Evolutionary conservation across 768 basidiomycete genomes (phyloP).

Genomic region (Collybia nuda): DNA sequence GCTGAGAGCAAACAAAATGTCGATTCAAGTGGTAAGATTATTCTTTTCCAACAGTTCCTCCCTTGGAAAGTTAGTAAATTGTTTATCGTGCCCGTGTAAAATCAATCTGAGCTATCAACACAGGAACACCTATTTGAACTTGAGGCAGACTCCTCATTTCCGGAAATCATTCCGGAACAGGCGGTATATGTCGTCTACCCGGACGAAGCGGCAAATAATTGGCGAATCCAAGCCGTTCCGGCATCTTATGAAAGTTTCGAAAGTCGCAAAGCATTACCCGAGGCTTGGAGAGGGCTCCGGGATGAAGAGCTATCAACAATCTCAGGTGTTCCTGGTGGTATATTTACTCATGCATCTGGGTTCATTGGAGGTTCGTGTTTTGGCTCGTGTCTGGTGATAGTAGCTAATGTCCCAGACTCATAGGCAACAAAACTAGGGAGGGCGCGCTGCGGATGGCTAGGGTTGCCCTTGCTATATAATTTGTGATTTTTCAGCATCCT

Average conservation of each 20-base stretch:
- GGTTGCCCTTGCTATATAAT: slow-evolving; percentile 52
- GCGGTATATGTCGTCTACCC: slow-evolving; percentile 90
- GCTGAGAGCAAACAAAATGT: slow-evolving; percentile 52
- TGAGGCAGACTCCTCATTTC: slow-evolving; percentile 53
- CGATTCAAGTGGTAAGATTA: slow-evolving; percentile 73
- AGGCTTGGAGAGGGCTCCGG: slow-evolving; percentile 88
- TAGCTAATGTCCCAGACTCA: neutral
- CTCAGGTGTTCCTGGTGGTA: slow-evolving; percentile 76
- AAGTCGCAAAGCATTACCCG: slow-evolving; percentile 90
- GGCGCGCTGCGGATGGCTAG: slow-evolving; percentile 82
- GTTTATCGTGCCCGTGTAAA: neutral
- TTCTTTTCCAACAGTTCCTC: slow-evolving; percentile 76
- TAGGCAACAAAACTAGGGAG: slow-evolving; percentile 88
- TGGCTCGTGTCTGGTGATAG: slow-evolving; percentile 4
- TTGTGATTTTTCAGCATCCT: neutral
- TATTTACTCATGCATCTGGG: slow-evolving; percentile 94
- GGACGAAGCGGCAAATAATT: slow-evolving; percentile 71
- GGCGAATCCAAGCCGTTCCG: slow-evolving; percentile 94
- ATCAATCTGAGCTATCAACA: slow-evolving; percentile 1
- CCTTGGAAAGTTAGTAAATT: slow-evolving; percentile 77
- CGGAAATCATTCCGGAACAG: slow-evolving; percentile 42
- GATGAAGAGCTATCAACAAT: slow-evolving; percentile 77
- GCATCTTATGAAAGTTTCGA: slow-evolving; percentile 80
- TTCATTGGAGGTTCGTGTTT: slow-evolving; percentile 84
- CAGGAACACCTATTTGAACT: slow-evolving; percentile 88